Evolutionary conservation across 495 filamentous ascomycete species (phyloP).

Genomic region (Penicillium cataractarum): DNA sequence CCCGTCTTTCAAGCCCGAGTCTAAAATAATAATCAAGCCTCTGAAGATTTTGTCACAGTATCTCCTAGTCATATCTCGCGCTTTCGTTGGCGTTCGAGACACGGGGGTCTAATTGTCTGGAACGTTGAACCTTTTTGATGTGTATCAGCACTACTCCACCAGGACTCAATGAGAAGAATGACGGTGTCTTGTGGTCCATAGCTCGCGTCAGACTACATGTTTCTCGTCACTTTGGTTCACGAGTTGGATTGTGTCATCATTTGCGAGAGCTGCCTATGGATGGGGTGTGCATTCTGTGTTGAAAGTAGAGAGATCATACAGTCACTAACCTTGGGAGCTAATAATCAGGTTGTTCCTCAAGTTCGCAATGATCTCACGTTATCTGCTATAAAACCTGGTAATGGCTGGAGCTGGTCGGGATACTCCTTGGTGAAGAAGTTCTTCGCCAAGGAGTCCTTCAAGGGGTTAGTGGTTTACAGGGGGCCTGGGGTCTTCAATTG

Average conservation of each 20-base stretch:
- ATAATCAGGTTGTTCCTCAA: not conserved
- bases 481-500: not conserved
- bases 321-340: not conserved
- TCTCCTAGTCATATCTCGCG: too few relatives aligned
- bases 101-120: too few relatives aligned
- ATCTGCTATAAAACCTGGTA: not conserved
- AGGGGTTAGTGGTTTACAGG: not conserved
- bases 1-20: not conserved
- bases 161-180: not conserved
- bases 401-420: too few relatives aligned
- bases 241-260: conserved; percentile 6
- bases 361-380: not conserved
- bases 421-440: too few relatives aligned
- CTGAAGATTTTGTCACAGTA: too few relatives aligned
- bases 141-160: not conserved
- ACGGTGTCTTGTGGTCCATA: not conserved
- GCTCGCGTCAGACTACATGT: not conserved
- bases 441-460: not conserved
- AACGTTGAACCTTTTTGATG: not conserved
- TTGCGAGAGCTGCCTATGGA: not conserved
- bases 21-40: too few relatives aligned
- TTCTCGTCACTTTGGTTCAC: not conserved
- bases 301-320: not conserved
- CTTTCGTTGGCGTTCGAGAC: too few relatives aligned
- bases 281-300: not conserved